Evolutionary conservation across 2,329 filamentous ascomycete genomes (phyloP).

Genomic region (Cladosporium colombiae): DNA sequence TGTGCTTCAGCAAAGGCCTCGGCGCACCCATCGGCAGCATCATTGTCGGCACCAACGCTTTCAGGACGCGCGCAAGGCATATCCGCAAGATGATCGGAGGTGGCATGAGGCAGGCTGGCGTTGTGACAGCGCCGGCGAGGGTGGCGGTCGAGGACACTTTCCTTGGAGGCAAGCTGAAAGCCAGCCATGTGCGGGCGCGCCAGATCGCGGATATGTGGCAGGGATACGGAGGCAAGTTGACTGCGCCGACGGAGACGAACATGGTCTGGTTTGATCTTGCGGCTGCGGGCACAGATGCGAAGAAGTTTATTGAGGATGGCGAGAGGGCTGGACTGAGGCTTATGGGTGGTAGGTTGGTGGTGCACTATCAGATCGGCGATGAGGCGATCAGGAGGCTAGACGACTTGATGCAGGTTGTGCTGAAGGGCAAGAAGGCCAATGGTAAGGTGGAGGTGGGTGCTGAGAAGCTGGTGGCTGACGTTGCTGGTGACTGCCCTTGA

Average conservation of each 20-base stretch:
- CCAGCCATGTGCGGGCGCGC: slow-evolving; percentile 64
- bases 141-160: slow-evolving; percentile 82
- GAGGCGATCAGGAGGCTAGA: slow-evolving; percentile 61
- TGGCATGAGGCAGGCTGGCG: slow-evolving; percentile 73
- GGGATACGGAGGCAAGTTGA: slow-evolving; percentile 66
- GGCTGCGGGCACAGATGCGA: slow-evolving; percentile 55
- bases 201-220: slow-evolving; percentile 67
- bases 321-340: slow-evolving; percentile 60
- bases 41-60: slow-evolving; percentile 59
- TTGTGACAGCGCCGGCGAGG: slow-evolving; percentile 72
- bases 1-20: slow-evolving; percentile 82
- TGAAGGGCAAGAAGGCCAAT: slow-evolving; percentile 31
- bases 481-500: not conserved
- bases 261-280: slow-evolving; percentile 84
- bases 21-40: slow-evolving; percentile 80
- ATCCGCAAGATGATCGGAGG: slow-evolving; percentile 80
- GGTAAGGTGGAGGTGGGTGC: slow-evolving; percentile 29
- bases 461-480: slow-evolving; percentile 24
- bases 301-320: slow-evolving; percentile 57
- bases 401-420: slow-evolving; percentile 52
- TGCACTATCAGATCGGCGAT: slow-evolving; percentile 73
- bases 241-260: slow-evolving; percentile 78
- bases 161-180: slow-evolving; percentile 62
- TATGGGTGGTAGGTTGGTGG: slow-evolving; percentile 61
- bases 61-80: slow-evolving; percentile 70